phyloP scores from a whole-genome alignment of 768 basidiomycete genomes.

The Suillus clintonianus region DNA sequence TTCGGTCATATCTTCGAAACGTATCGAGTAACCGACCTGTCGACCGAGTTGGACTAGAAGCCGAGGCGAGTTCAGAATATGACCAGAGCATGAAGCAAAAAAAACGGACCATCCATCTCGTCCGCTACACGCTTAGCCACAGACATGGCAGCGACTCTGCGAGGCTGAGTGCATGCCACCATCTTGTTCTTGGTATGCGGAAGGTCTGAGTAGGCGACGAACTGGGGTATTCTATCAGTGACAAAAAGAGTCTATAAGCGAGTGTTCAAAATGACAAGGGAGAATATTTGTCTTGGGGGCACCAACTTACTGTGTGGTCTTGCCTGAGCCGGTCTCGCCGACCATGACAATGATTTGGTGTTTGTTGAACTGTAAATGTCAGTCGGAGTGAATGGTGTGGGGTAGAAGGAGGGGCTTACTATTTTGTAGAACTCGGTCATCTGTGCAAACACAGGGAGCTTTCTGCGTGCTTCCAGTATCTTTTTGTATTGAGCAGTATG shows the following conservation, averaged over 20 bases:
- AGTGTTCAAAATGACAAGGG: constrained; percentile 21
- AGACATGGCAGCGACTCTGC: constrained; percentile 96
- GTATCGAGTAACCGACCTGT: constrained; percentile 96
- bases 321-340: constrained; percentile 94
- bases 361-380: constrained; percentile 21
- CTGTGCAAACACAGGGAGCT: constrained; percentile 87
- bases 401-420: constrained; percentile 48
- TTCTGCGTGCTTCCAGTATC: constrained; percentile 82
- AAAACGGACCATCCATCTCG: constrained; percentile 90
- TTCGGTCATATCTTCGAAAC: constrained; percentile 84
- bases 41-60: constrained; percentile 82
- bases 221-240: constrained; percentile 85
- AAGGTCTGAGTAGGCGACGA: constrained; percentile 90
- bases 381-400: background rate
- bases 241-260: constrained; percentile 26
- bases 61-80: background rate
- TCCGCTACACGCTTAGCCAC: constrained; percentile 98
- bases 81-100: background rate
- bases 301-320: constrained; percentile 85
- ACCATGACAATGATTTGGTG: constrained; percentile 89
- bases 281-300: constrained; percentile 18
- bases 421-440: constrained; percentile 93
- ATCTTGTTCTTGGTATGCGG: constrained; percentile 89
- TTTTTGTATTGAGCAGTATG: constrained; percentile 81
- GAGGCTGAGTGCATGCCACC: constrained; percentile 95